These are phyloP conservation scores for Penicillium sp. DNA, from an alignment of 2,329 filamentous ascomycete species.

Conservation along the genomic window DNA sequence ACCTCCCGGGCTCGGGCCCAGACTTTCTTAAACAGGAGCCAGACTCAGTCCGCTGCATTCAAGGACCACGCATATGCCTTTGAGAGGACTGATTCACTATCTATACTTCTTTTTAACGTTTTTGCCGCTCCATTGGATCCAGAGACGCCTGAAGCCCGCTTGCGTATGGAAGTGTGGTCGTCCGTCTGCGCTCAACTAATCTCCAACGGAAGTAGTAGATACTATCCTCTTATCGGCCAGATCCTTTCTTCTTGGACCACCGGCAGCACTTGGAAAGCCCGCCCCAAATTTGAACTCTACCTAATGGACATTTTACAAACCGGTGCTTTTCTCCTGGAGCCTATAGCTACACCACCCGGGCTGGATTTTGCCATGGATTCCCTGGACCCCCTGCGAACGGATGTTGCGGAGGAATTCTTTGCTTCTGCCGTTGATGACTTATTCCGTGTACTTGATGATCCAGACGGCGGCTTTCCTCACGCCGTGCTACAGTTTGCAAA, in stretches of 20 bases:
- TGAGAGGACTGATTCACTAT: conserved; percentile 81
- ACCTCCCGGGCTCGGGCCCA: conserved; percentile 50
- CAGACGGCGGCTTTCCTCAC: conserved; percentile 82
- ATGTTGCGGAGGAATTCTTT: conserved; percentile 85
- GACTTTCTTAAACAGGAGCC: conserved; percentile 26
- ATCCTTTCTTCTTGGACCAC: conserved; percentile 84
- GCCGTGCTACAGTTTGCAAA: conserved; percentile 80
- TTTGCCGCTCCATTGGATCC: conserved; percentile 83
- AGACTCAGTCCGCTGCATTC: conserved; percentile 53
- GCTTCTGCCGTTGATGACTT: conserved; percentile 74
- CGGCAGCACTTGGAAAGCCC: conserved; percentile 86
- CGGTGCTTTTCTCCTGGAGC: conserved; percentile 84
- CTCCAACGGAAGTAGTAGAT: conserved; percentile 68
- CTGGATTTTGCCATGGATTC: conserved; percentile 69
- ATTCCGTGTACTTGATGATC: conserved; percentile 82
- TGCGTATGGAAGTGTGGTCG: conserved; percentile 83
- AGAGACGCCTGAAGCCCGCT: conserved; percentile 74
- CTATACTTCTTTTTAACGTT: conserved; percentile 79
- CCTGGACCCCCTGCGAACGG: conserved; percentile 67
- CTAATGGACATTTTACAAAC: conserved; percentile 93
- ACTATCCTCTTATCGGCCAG: conserved; percentile 76
- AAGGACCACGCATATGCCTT: conserved; percentile 85
- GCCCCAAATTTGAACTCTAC: conserved; percentile 86
- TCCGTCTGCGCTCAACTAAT: conserved; percentile 81
- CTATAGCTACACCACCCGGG: conserved; percentile 73